Conservation (phyloP, 148 eudicot genomes). For the Amaranthus hypochondriacus region DNA sequence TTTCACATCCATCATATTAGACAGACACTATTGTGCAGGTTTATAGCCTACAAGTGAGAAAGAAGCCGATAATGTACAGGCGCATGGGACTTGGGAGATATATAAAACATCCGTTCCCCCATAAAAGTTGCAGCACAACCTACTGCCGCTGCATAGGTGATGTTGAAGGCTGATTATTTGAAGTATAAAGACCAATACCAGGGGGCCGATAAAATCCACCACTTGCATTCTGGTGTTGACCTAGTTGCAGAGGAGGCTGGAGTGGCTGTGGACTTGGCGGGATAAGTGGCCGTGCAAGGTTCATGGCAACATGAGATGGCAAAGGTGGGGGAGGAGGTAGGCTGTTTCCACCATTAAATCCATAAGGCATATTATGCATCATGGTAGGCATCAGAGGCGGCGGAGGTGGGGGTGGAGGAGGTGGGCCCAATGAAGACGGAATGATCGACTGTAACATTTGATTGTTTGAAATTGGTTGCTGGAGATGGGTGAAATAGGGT, state of each 20-base stretch:
- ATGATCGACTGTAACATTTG: conserved; percentile 17
- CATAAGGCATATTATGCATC: conserved; percentile 62
- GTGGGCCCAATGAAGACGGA: conserved; percentile 43
- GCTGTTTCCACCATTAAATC: conserved; percentile 41
- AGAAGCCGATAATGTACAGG: conserved; percentile 31
- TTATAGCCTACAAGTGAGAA: conserved; percentile 22
- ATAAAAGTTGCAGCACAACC: conserved; percentile 9
- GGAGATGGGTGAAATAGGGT: conserved; percentile 34
- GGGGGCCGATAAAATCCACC: conserved; percentile 70
- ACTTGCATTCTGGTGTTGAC: conserved; percentile 35
- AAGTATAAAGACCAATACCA: conserved; percentile 68
- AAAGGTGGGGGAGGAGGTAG: conserved; percentile 59
- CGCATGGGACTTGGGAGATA: conserved; percentile 7
- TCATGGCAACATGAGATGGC: conserved; percentile 48
- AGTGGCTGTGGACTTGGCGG: conserved; percentile 42
- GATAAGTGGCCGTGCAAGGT: conserved; percentile 42
- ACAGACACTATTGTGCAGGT: conserved; percentile 7
- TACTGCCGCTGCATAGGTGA: conserved; percentile 75
- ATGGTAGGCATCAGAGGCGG: conserved; percentile 34
- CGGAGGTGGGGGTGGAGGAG: conserved; percentile 40
- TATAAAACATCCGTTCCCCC: neutral
- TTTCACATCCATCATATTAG: neutral
- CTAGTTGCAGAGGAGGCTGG: conserved; percentile 28
- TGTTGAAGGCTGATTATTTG: conserved; percentile 60
- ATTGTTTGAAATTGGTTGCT: conserved; percentile 31